Conservation (phyloP, 2,329 filamentous ascomycete species). For the Coniosporium tulheliwenetii region DNA sequence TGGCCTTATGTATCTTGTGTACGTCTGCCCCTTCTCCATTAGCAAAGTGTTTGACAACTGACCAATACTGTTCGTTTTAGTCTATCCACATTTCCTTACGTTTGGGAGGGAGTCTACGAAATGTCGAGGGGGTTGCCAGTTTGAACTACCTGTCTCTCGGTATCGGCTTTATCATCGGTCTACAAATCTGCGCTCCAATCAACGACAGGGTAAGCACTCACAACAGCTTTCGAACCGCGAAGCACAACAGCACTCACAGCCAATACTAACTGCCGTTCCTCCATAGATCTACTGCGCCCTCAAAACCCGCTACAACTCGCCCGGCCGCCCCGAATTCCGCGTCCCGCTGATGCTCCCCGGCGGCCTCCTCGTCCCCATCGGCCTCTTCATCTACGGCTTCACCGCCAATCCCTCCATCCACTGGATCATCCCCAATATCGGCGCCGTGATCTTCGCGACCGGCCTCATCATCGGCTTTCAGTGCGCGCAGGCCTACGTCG, state of each 20-base stretch:
- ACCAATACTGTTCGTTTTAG: too few species aligned
- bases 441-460: slow-evolving; percentile 8
- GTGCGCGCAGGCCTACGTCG: slow-evolving; percentile 19
- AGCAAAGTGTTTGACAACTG: background rate
- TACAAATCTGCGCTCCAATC: slow-evolving; percentile 3
- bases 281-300: slow-evolving; percentile 32
- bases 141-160: slow-evolving; percentile 11
- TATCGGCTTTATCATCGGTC: slow-evolving; percentile 4
- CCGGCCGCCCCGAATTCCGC: slow-evolving; percentile 17
- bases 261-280: too few species aligned
- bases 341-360: slow-evolving; percentile 4
- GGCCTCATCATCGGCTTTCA: slow-evolving; percentile 9
- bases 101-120: slow-evolving; percentile 10
- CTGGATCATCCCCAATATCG: slow-evolving; percentile 11
- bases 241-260: too few species aligned
- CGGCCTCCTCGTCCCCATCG: slow-evolving; percentile 8
- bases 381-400: slow-evolving; percentile 12
- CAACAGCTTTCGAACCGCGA: too few species aligned
- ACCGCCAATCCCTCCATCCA: slow-evolving; percentile 7
- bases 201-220: too few species aligned
- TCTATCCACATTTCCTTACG: slow-evolving; percentile 9
- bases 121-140: slow-evolving; percentile 8
- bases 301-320: slow-evolving; percentile 29
- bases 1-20: too few species aligned
- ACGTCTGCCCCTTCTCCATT: too few species aligned